A percentile compares a stretch with the other conserved stretches of the same genome.
These are phyloP conservation scores for Pyrenochaeta sp. DNA, from an alignment of 2,329 filamentous ascomycete species.

Conservation along the genomic window DNA sequence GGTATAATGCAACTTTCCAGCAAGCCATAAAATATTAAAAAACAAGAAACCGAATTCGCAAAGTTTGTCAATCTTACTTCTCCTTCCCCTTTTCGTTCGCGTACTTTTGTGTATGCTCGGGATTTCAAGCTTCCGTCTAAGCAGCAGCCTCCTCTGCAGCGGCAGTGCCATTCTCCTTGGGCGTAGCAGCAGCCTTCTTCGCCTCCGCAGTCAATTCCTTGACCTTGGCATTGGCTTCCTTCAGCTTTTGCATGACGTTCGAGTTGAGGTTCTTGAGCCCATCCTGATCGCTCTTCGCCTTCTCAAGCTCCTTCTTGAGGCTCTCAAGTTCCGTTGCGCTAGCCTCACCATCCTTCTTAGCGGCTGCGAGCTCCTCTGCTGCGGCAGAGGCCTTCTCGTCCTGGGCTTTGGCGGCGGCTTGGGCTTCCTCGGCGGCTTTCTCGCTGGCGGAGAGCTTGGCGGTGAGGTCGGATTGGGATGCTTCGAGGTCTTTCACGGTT, in stretches of 20 bases:
- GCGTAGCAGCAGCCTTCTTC: slow-evolving; percentile 5
- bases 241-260: slow-evolving; percentile 22
- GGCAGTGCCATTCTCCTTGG: slow-evolving; percentile 4
- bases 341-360: slow-evolving; percentile 27
- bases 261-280: slow-evolving; percentile 24
- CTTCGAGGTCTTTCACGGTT: slow-evolving; percentile 24
- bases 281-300: slow-evolving; percentile 23
- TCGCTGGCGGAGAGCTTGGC: slow-evolving; percentile 16
- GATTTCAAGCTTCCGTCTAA: not conserved
- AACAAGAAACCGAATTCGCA: no score
- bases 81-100: not conserved
- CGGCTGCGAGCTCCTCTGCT: slow-evolving; percentile 18
- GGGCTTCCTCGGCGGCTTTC: slow-evolving; percentile 9
- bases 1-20: no score
- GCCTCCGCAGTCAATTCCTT: slow-evolving; percentile 17
- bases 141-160: not conserved
- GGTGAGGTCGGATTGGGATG: slow-evolving; percentile 21
- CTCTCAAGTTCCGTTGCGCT: slow-evolving; percentile 26
- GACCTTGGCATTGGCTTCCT: slow-evolving; percentile 24
- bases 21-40: no score
- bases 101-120: no score
- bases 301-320: slow-evolving; percentile 28
- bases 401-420: slow-evolving; percentile 20
- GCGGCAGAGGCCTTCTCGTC: slow-evolving; percentile 21
- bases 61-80: no score